These are phyloP conservation scores for Saturnispora besseyi DNA, from an alignment of 805 yeast genomes.

Conservation along the genomic window DNA sequence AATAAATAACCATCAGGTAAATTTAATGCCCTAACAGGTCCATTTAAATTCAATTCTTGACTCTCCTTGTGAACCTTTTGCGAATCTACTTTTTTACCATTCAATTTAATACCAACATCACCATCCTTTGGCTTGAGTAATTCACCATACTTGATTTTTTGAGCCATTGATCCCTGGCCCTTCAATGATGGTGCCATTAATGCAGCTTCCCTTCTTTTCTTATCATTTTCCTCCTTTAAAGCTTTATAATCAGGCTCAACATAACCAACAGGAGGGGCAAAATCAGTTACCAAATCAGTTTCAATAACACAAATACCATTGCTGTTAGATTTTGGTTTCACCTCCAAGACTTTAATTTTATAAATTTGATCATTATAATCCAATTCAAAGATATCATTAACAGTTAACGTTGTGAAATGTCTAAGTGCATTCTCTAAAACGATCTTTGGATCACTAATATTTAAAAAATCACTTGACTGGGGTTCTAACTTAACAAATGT, in stretches of 20 bases:
- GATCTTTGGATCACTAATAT: constrained; percentile 92
- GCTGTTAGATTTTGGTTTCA: constrained; percentile 59
- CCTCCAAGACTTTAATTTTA: constrained; percentile 78
- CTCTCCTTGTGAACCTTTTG: constrained; percentile 4
- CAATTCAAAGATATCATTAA: constrained; percentile 76
- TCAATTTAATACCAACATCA: constrained; percentile 64
- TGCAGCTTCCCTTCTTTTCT: constrained; percentile 29
- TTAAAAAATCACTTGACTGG: constrained; percentile 86
- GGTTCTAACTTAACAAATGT: constrained; percentile 90
- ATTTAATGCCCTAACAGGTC: constrained; percentile 60
- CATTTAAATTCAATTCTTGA: constrained; percentile 37
- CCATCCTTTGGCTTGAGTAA: constrained; percentile 35
- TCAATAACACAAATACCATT: constrained; percentile 89
- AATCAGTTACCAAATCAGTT: constrained; percentile 93
- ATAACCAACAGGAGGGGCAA: constrained; percentile 98
- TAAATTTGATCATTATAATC: constrained; percentile 72
- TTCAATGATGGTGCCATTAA: constrained; percentile 29
- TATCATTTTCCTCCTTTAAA: constrained; percentile 32
- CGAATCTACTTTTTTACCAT: constrained; percentile 41
- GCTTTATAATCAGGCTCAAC: constrained; percentile 73
- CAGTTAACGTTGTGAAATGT: constrained; percentile 80
- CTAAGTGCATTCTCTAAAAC: constrained; percentile 88
- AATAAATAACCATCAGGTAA: constrained; percentile 83
- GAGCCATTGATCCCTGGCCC: constrained; percentile 65
- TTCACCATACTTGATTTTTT: constrained; percentile 54